These are phyloP conservation scores for Colletotrichum eremochloae DNA, from an alignment of 2,329 filamentous ascomycete species.

Conservation along the genomic window DNA sequence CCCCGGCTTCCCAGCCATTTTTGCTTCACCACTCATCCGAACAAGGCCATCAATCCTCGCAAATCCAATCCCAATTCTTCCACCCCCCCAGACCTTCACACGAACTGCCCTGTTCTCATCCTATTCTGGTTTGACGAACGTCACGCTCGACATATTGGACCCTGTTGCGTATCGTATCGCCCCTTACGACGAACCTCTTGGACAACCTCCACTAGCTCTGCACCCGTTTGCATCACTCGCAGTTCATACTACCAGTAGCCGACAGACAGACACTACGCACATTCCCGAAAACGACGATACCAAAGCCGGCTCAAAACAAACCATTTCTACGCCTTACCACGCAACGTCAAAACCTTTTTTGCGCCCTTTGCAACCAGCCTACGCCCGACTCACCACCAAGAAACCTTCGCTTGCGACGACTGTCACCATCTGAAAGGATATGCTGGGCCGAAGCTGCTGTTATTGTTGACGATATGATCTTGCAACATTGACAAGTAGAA, in stretches of 20 bases:
- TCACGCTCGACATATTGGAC: slow-evolving; percentile 35
- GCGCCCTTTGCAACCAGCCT: slow-evolving; percentile 25
- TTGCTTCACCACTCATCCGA: slow-evolving; percentile 37
- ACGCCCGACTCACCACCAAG: slow-evolving; percentile 13
- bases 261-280: slow-evolving; percentile 31
- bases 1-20: slow-evolving; percentile 43
- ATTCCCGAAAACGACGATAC: slow-evolving; percentile 41
- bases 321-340: slow-evolving; percentile 35
- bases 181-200: slow-evolving; percentile 32
- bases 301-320: slow-evolving; percentile 37
- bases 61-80: slow-evolving; percentile 34
- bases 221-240: slow-evolving; percentile 40
- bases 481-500: slow-evolving; percentile 41
- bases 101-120: slow-evolving; percentile 35
- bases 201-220: slow-evolving; percentile 37
- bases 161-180: slow-evolving; percentile 32
- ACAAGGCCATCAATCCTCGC: slow-evolving; percentile 28
- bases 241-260: slow-evolving; percentile 40
- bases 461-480: slow-evolving; percentile 46
- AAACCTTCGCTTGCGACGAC: slow-evolving; percentile 26
- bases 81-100: slow-evolving; percentile 37
- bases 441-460: slow-evolving; percentile 40
- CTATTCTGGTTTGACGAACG: slow-evolving; percentile 30
- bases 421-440: slow-evolving; percentile 30
- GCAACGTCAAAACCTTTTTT: slow-evolving; percentile 17